A percentile compares a stretch with the other conserved stretches of the same genome.
Evolutionary conservation across 495 filamentous ascomycete genomes (phyloP).

Genomic region (Neurospora terricola): DNA sequence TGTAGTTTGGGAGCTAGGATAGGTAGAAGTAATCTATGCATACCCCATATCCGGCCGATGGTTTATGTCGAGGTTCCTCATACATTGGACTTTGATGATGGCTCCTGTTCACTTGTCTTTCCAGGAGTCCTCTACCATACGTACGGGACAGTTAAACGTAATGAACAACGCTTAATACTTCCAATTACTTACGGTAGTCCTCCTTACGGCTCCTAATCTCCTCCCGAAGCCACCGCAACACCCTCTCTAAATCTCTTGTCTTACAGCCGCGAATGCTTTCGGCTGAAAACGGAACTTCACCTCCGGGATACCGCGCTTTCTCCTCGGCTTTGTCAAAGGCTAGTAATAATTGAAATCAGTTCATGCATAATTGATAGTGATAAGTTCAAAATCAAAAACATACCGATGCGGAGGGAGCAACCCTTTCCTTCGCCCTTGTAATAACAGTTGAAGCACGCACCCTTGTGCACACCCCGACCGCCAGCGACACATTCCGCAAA

Average conservation of each 20-base stretch:
- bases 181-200: neutral
- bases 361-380: too few relatives aligned
- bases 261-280: too few relatives aligned
- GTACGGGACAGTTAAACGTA: neutral
- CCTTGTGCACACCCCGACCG: neutral
- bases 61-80: neutral
- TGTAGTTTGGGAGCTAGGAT: neutral
- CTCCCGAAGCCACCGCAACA: too few relatives aligned
- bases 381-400: too few relatives aligned
- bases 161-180: neutral
- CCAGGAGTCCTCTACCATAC: neutral
- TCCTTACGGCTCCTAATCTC: too few relatives aligned
- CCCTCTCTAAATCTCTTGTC: too few relatives aligned
- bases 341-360: too few relatives aligned
- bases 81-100: neutral
- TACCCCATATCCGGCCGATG: neutral
- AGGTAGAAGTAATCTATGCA: neutral
- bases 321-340: too few relatives aligned
- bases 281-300: too few relatives aligned
- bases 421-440: neutral
- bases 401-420: neutral
- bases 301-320: too few relatives aligned
- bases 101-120: neutral
- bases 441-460: neutral
- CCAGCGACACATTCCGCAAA: neutral